phyloP scores from a whole-genome alignment of 2,329 filamentous ascomycete genomes.

The Alternaria alternata region DNA sequence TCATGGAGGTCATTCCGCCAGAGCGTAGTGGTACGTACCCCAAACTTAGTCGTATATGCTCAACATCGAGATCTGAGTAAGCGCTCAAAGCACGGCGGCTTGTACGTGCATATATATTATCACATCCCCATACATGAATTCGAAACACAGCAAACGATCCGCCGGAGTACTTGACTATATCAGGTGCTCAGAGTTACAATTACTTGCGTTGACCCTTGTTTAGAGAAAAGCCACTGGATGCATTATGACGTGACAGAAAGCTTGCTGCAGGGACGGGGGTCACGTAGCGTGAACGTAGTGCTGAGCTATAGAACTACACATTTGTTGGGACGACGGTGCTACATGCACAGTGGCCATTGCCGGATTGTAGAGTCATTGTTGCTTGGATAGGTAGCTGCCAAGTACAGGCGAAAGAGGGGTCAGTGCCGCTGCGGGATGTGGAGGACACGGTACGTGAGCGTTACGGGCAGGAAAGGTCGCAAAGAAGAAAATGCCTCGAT shows the following conservation, averaged over 20 bases:
- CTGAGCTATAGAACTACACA: slow-evolving; percentile 2
- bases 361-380: slow-evolving; percentile 2
- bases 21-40: not conserved
- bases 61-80: slow-evolving; percentile 1
- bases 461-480: not conserved
- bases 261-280: slow-evolving; percentile 11
- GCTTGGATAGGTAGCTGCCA: not conserved
- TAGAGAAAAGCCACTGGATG: slow-evolving; percentile 5
- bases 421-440: slow-evolving; percentile 3
- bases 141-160: not conserved
- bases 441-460: not conserved
- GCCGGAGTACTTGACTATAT: not conserved
- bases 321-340: slow-evolving; percentile 19
- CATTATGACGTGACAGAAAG: slow-evolving; percentile 10
- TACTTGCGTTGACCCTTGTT: slow-evolving; percentile 11
- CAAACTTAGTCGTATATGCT: not conserved
- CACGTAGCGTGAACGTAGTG: not conserved
- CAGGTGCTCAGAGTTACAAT: not conserved
- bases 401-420: not conserved
- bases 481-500: not conserved
- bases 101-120: not conserved
- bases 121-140: not conserved
- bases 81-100: not conserved
- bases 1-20: slow-evolving; percentile 2
- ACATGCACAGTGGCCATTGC: slow-evolving; percentile 9